Percentiles rank a stretch among this genome's conserved stretches.
Evolutionary conservation across 192 early-diverging fungal species (phyloP).

Genomic region (Funneliformis geosporum): DNA sequence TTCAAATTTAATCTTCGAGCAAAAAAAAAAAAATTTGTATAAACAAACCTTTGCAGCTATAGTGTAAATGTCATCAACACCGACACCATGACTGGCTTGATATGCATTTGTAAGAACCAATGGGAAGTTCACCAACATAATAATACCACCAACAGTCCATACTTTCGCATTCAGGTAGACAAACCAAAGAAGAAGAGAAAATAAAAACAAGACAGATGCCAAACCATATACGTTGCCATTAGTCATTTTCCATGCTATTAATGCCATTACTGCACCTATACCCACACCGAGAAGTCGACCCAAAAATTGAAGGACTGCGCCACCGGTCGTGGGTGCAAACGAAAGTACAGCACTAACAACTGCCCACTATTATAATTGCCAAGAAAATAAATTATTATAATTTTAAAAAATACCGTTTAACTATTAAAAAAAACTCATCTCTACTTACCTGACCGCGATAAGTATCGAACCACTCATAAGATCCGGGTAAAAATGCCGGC

Average conservation of each 20-base stretch:
- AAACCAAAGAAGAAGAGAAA: slow-evolving; percentile 40
- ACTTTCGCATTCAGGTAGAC: slow-evolving; percentile 38
- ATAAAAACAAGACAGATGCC: slow-evolving; percentile 31
- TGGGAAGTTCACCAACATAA: slow-evolving; percentile 38
- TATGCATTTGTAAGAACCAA: slow-evolving; percentile 37
- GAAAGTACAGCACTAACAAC: slow-evolving; percentile 39
- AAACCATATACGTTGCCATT: slow-evolving; percentile 22
- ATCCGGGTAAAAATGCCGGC: slow-evolving; percentile 37
- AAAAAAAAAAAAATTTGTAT: not conserved
- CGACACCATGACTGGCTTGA: slow-evolving; percentile 31
- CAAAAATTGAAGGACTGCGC: slow-evolving; percentile 43
- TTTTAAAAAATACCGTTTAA: not conserved
- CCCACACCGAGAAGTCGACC: slow-evolving; percentile 35
- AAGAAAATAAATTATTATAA: not conserved
- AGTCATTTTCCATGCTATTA: slow-evolving; percentile 41
- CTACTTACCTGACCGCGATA: slow-evolving; percentile 30
- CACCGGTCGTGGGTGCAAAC: slow-evolving; percentile 42
- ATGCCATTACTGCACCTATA: slow-evolving; percentile 34
- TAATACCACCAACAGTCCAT: slow-evolving; percentile 40
- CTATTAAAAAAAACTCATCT: too few species aligned
- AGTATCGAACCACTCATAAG: slow-evolving; percentile 35
- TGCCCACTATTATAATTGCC: slow-evolving; percentile 36
- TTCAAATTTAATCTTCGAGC: not conserved
- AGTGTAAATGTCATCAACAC: slow-evolving; percentile 19
- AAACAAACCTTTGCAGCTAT: slow-evolving; percentile 15